Evolutionary conservation across 148 eudicot genomes (phyloP).

Genomic region (Beta vulgaris): DNA sequence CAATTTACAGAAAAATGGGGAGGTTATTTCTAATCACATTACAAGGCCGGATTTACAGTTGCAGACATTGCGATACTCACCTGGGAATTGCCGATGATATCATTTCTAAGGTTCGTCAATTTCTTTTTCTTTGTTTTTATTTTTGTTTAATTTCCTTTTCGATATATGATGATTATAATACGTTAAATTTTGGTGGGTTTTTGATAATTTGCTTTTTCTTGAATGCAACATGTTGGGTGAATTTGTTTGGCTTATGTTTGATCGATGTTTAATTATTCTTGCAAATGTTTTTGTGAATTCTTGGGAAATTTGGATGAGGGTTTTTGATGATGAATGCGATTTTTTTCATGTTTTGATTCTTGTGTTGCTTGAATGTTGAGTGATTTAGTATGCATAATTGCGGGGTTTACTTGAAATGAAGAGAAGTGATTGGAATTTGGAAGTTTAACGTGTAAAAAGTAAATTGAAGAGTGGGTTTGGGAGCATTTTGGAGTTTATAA

Average conservation of each 20-base stretch:
- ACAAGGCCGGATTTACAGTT: conserved; percentile 57
- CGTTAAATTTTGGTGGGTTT: neutral
- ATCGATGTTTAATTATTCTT: too few relatives aligned
- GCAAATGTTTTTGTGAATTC: too few relatives aligned
- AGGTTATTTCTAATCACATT: conserved; percentile 56
- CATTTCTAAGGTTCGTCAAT: conserved; percentile 54
- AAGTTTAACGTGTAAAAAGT: neutral
- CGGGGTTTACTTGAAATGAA: neutral
- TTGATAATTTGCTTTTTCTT: neutral
- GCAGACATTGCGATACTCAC: conserved; percentile 67
- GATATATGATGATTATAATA: neutral
- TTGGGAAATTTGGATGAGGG: too few relatives aligned
- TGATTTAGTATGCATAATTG: neutral
- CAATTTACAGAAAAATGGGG: conserved; percentile 45
- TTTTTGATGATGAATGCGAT: neutral
- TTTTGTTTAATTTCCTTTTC: neutral
- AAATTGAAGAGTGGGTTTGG: neutral
- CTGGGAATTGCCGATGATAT: conserved; percentile 50
- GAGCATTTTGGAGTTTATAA: neutral
- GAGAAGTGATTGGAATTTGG: neutral
- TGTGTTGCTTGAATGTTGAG: neutral
- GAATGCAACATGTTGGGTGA: neutral
- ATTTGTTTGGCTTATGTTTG: neutral
- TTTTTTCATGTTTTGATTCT: neutral
- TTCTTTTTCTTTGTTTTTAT: neutral